Conservation (phyloP, 352 stramenopile genomes). For the Phytophthora vignae region DNA sequence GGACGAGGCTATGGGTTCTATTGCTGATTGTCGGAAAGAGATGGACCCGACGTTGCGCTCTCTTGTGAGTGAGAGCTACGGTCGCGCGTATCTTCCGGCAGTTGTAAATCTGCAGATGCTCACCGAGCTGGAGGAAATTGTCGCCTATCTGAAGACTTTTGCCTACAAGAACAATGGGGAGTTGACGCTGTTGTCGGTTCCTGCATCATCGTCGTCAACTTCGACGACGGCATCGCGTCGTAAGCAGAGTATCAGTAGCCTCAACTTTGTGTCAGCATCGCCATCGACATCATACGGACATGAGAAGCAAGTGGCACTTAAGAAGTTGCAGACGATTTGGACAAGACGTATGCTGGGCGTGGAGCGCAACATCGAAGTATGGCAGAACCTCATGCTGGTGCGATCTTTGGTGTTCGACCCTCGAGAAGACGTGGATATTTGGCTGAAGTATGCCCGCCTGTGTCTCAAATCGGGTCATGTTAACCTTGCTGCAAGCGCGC, state of each 20-base stretch:
- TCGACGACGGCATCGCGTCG: constrained; percentile 46
- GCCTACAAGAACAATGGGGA: constrained; percentile 84
- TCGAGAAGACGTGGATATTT: constrained; percentile 93
- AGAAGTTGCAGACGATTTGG: constrained; percentile 86
- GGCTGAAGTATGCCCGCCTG: constrained; percentile 94
- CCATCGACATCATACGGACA: constrained; percentile 78
- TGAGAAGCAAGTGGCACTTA: constrained; percentile 74
- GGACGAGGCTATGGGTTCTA: constrained; percentile 91
- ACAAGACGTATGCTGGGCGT: constrained; percentile 95
- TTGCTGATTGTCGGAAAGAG: constrained; percentile 94
- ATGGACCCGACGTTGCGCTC: constrained; percentile 98
- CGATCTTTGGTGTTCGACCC: constrained; percentile 92
- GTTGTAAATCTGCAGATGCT: constrained; percentile 99
- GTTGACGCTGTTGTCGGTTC: constrained; percentile 68
- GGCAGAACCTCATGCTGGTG: constrained; percentile 96
- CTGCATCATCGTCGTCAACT: constrained; percentile 36
- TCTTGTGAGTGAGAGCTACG: constrained; percentile 98
- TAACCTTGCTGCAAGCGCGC: constrained; percentile 82
- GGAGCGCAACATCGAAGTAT: constrained; percentile 93
- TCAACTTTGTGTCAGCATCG: constrained; percentile 82
- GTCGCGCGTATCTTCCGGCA: constrained; percentile 95
- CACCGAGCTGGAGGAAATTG: constrained; percentile 95
- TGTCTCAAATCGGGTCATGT: constrained; percentile 92
- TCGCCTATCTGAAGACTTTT: constrained; percentile 85
- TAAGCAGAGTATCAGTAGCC: constrained; percentile 82